phyloP scores from a whole-genome alignment of 805 yeast species.

The Wickerhamomyces strasburgensis region DNA sequence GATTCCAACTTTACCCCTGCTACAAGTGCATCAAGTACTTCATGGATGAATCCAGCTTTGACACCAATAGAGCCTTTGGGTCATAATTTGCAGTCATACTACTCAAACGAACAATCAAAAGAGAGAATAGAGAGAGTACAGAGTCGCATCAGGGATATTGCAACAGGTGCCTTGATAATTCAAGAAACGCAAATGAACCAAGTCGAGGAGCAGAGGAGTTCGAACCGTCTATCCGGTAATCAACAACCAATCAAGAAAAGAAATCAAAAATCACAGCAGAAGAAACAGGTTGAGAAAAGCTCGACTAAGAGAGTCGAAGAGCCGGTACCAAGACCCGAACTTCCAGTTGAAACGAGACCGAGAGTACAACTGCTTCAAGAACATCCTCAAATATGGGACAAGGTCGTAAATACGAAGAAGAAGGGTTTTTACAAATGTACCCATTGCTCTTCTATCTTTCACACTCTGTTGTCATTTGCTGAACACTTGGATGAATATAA shows the following conservation, averaged over 20 bases:
- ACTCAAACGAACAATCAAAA: not conserved
- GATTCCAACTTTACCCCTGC: too few species aligned
- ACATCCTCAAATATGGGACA: conserved; percentile 25
- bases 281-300: too few species aligned
- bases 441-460: conserved; percentile 39
- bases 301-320: not conserved
- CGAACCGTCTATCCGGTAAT: too few species aligned
- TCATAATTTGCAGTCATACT: not conserved
- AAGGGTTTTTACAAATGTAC: conserved; percentile 43
- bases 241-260: not conserved
- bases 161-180: not conserved
- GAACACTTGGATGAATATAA: conserved; percentile 39
- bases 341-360: too few species aligned
- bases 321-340: too few species aligned
- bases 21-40: too few species aligned
- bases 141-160: not conserved
- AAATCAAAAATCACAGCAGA: not conserved
- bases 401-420: conserved; percentile 30
- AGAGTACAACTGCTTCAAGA: conserved; percentile 24
- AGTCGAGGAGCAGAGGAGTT: too few species aligned
- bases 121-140: not conserved
- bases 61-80: not conserved
- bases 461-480: conserved; percentile 34
- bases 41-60: conserved; percentile 1
- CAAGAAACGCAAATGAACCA: too few species aligned